These are phyloP conservation scores for Termitomyces sp. DNA, from an alignment of 768 basidiomycete genomes.

Conservation along the genomic window DNA sequence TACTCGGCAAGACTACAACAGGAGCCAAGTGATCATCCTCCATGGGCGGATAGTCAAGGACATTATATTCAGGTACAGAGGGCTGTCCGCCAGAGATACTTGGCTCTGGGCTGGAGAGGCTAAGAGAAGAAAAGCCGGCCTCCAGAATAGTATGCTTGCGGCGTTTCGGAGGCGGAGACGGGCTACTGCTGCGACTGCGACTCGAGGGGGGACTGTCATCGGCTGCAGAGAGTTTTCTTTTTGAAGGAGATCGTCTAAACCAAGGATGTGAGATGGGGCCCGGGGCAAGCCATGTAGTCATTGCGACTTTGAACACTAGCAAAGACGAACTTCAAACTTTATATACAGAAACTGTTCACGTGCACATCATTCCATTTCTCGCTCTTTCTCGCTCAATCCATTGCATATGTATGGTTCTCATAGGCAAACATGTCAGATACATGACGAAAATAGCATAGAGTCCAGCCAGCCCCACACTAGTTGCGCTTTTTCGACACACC, in stretches of 20 bases:
- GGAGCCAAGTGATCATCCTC: constrained; percentile 8
- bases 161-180: constrained; percentile 41
- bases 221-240: constrained; percentile 36
- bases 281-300: constrained; percentile 26
- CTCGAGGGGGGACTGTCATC: constrained; percentile 16
- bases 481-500: constrained; percentile 92
- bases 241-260: constrained; percentile 37
- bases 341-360: constrained; percentile 7
- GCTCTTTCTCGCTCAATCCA: neutral
- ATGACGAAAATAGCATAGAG: constrained; percentile 14
- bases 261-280: constrained; percentile 41
- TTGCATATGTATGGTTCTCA: constrained; percentile 13
- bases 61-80: constrained; percentile 15
- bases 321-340: neutral
- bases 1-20: neutral
- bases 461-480: constrained; percentile 28
- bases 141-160: constrained; percentile 51
- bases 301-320: neutral
- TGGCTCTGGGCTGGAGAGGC: constrained; percentile 26
- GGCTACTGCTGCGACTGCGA: constrained; percentile 6
- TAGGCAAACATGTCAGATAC: constrained; percentile 16
- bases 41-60: constrained; percentile 11
- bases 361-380: constrained; percentile 4
- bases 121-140: constrained; percentile 55
- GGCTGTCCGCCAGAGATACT: constrained; percentile 11